Evolutionary conservation across 2,329 filamentous ascomycete species (phyloP).

Genomic region (Neofusicoccum parvum): DNA sequence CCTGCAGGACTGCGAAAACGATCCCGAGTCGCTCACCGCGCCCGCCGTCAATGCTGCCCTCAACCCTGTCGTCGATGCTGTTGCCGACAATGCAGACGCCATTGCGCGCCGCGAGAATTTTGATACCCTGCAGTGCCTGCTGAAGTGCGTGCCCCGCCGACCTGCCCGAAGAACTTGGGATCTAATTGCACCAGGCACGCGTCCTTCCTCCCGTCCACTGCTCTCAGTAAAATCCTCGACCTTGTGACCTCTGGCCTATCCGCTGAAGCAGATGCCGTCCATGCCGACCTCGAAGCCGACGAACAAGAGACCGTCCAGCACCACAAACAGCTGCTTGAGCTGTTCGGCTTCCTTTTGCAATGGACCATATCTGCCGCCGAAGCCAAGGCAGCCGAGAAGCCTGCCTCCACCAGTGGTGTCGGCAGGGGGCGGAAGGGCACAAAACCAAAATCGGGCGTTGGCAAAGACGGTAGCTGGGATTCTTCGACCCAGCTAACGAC

Average conservation of each 20-base stretch:
- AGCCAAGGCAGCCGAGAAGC: constrained; percentile 88
- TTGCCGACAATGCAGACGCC: constrained; percentile 89
- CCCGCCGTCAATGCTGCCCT: constrained; percentile 80
- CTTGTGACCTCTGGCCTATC: constrained; percentile 83
- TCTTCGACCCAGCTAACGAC: constrained; percentile 83
- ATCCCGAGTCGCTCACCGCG: constrained; percentile 79
- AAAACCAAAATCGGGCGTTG: constrained; percentile 64
- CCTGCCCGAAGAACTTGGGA: background rate
- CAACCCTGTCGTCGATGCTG: constrained; percentile 88
- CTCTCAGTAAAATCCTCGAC: constrained; percentile 90
- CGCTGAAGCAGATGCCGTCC: constrained; percentile 80
- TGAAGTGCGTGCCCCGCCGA: constrained; percentile 79
- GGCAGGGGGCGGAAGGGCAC: constrained; percentile 73
- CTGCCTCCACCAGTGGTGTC: constrained; percentile 69
- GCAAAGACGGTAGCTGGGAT: constrained; percentile 82
- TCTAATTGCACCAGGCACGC: constrained; percentile 66
- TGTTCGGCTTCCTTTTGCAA: constrained; percentile 90
- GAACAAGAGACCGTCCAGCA: constrained; percentile 84
- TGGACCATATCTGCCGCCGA: constrained; percentile 97
- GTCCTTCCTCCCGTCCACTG: constrained; percentile 74
- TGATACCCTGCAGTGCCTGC: constrained; percentile 90
- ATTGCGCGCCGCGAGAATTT: constrained; percentile 77
- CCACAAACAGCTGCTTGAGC: constrained; percentile 89
- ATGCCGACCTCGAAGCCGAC: constrained; percentile 86
- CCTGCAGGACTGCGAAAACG: constrained; percentile 88